A percentile compares a stretch with the other conserved stretches of the same genome.
Evolutionary conservation across 1,284 basidiomycete species (phyloP).

Genomic region (Ustilago sp.): DNA sequence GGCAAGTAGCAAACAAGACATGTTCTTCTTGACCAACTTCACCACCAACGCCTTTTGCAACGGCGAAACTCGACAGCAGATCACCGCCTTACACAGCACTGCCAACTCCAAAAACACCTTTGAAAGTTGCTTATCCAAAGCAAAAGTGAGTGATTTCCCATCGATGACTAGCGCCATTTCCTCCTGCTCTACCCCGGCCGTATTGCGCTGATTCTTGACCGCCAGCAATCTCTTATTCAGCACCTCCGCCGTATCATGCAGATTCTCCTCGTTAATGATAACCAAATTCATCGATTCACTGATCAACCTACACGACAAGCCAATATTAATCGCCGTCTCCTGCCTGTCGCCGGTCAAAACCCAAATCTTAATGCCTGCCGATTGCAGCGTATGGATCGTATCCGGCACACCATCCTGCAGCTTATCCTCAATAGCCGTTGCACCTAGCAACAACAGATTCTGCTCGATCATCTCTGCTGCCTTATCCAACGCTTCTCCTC

Average conservation of each 20-base stretch:
- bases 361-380: constrained; percentile 99
- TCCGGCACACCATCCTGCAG: constrained; percentile 98
- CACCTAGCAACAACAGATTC: constrained; percentile 90
- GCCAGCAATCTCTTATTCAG: constrained; percentile 87
- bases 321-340: constrained; percentile 99
- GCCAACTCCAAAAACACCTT: constrained; percentile 94
- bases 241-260: constrained; percentile 85
- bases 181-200: constrained; percentile 84
- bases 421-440: constrained; percentile 98
- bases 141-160: constrained; percentile 92
- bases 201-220: constrained; percentile 87
- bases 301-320: constrained; percentile 94
- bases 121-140: constrained; percentile 90
- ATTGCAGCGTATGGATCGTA: constrained; percentile 95
- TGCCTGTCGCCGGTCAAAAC: constrained; percentile 97
- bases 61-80: constrained; percentile 98
- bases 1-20: constrained; percentile 88
- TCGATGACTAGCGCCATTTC: constrained; percentile 96
- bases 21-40: constrained; percentile 97
- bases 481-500: constrained; percentile 91
- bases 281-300: constrained; percentile 99
- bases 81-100: constrained; percentile 96
- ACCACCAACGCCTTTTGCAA: constrained; percentile 98
- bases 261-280: constrained; percentile 87
- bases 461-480: constrained; percentile 97